Percentiles rank a stretch among this genome's conserved stretches.
These are phyloP conservation scores for Mycena rebaudengoi DNA, from an alignment of 768 basidiomycete species.

Conservation along the genomic window DNA sequence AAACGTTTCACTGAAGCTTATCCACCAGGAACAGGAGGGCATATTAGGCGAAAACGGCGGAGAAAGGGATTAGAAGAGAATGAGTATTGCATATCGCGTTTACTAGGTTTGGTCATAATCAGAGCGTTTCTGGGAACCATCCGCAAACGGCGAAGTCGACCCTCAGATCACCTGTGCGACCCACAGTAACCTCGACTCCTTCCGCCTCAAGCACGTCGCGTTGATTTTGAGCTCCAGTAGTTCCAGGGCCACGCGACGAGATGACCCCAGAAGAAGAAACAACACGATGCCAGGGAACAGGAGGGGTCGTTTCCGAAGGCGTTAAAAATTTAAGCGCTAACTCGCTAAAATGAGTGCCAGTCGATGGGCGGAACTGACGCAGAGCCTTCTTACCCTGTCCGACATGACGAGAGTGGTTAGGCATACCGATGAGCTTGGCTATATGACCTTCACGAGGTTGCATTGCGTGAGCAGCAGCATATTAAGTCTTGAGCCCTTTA, in stretches of 20 bases:
- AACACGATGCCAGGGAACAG: constrained; percentile 87
- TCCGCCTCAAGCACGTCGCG: constrained; percentile 80
- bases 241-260: constrained; percentile 86
- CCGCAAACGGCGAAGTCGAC: constrained; percentile 67
- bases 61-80: no score
- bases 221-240: constrained; percentile 80
- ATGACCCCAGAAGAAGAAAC: constrained; percentile 74
- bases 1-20: no score
- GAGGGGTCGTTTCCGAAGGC: constrained; percentile 62
- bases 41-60: no score
- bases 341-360: not conserved
- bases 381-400: constrained; percentile 70
- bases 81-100: no score
- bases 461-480: not conserved
- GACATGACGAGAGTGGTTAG: constrained; percentile 79
- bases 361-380: no score
- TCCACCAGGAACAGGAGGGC: no score
- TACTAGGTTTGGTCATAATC: not conserved
- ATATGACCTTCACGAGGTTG: constrained; percentile 65
- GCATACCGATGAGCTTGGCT: constrained; percentile 83
- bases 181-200: constrained; percentile 76
- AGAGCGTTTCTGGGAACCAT: constrained; percentile 66
- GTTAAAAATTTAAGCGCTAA: constrained; percentile 82
- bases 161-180: constrained; percentile 63
- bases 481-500: not conserved